Percentiles rank a stretch among this genome's conserved stretches.
These are phyloP conservation scores for Acanthamoeba divionensis DNA, from an alignment of 208 protist species.

Conservation along the genomic window DNA sequence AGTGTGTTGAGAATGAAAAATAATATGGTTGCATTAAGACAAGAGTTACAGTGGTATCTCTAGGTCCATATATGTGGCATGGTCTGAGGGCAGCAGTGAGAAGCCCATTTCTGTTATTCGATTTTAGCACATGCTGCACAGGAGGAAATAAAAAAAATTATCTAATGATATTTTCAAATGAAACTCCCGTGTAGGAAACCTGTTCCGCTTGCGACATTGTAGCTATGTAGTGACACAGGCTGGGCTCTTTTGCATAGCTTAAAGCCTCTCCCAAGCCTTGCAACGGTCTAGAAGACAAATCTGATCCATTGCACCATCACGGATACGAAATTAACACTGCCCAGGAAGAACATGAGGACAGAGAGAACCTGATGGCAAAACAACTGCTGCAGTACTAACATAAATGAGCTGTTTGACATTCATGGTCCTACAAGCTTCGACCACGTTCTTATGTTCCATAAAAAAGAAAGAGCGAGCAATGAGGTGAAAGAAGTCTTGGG, in stretches of 20 bases:
- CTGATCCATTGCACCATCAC: not conserved
- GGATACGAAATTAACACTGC: not conserved
- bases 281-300: not conserved
- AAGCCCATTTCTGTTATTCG: not conserved
- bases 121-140: not conserved
- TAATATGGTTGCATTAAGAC: no score
- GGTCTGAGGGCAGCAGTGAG: not conserved
- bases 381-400: not conserved
- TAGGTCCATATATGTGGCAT: not conserved
- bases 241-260: not conserved
- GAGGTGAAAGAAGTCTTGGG: not conserved
- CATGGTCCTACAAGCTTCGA: not conserved
- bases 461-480: no score
- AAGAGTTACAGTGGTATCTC: no score
- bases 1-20: no score
- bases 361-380: not conserved
- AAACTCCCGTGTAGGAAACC: not conserved
- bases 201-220: not conserved
- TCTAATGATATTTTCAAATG: not conserved
- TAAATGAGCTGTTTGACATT: not conserved
- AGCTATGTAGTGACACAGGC: constrained; percentile 7
- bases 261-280: not conserved
- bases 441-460: not conserved
- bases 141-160: not conserved
- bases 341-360: not conserved